Base-by-base conservation (phyloP, 2,329 filamentous ascomycete species). In the Alternaria hordeiaustralica region DNA sequence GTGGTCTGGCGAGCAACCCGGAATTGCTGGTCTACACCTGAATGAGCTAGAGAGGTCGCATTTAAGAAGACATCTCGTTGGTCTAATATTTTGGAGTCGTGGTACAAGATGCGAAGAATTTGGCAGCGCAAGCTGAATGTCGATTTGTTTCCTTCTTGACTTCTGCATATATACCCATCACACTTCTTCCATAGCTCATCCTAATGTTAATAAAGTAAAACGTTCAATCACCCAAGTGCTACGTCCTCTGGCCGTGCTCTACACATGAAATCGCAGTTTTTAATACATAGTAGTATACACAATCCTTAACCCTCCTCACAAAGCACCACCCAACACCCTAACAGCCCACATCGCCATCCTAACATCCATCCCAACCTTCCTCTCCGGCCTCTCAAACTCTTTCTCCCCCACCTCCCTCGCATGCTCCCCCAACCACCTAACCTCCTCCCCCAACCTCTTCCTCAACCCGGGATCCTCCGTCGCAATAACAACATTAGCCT, bases 301-400 rank as follows among this genome's bases (percentile, higher is more conserved):
- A 10, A 11, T 12, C 23, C 30, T 5, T 5, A 23, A 26, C 10
- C 33, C 21, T n/a, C 11, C 33, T 23, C 18, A 97, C 76, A 98
- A 83, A n/a, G 94, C 94, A 13, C 95, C 95, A 1, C 95, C 95
- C 8, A 97, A 87, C 33, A 93, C 84, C 71, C 89, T 88, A 6
- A 97, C 94, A 80, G 97, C 91, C 93, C 93, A 96, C 94, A 98
- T 97, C 4, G 94, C 93, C 65, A 97, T 80, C 63, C 93, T 85
- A 43, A 99, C 96, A 78, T 93, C 90, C 75, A 96, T 83, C 1
- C 93, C 89, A 1, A 98, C 96, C 61, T 93, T 89, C 64, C 96
- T 86, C 77, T 99, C 96, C 6, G 88, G 89, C 72, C 84, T 91
- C 56, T 91, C 88, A 79, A 97, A 91, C 79, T 97, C 94, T 60